Percentiles rank a stretch among this genome's conserved stretches.
Evolutionary conservation across 331 rosid genomes (phyloP).

Genomic region (Rosa hybrid): DNA sequence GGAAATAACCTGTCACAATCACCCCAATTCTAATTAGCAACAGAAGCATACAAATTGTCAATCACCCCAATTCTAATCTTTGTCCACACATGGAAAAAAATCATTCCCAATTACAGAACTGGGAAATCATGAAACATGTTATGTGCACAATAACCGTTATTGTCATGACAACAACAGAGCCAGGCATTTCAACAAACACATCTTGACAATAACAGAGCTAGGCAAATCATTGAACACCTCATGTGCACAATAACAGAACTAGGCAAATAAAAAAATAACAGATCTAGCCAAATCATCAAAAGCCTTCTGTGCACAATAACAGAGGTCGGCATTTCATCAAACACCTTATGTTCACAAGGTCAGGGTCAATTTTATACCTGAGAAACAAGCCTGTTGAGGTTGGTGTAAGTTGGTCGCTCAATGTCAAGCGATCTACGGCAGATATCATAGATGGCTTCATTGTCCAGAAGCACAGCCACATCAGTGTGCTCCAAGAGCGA

Average conservation of each 20-base stretch:
- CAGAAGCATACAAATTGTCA: not conserved
- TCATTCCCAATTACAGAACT: not conserved
- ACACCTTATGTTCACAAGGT: not conserved
- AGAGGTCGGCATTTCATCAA: not conserved
- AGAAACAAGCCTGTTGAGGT: conserved; percentile 47
- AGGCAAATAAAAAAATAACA: not conserved
- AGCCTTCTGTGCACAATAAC: no score
- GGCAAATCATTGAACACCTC: no score
- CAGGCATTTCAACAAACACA: not conserved
- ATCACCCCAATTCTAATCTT: not conserved
- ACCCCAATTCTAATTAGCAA: not conserved
- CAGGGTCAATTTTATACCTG: conserved; percentile 23
- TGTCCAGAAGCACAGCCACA: conserved; percentile 47
- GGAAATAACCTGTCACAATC: conserved; percentile 38
- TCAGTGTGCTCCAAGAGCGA: conserved; percentile 50
- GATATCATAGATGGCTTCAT: conserved; percentile 46
- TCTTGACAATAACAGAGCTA: not conserved
- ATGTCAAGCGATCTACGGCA: conserved; percentile 47
- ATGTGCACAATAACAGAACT: no score
- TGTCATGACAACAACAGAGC: not conserved
- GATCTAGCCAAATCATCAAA: not conserved
- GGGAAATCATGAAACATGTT: not conserved
- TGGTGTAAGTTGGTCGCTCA: conserved; percentile 50
- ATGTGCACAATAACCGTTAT: no score
- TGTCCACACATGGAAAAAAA: no score